phyloP scores from a whole-genome alignment of 441 rosid species.

The Populus hybrid region DNA sequence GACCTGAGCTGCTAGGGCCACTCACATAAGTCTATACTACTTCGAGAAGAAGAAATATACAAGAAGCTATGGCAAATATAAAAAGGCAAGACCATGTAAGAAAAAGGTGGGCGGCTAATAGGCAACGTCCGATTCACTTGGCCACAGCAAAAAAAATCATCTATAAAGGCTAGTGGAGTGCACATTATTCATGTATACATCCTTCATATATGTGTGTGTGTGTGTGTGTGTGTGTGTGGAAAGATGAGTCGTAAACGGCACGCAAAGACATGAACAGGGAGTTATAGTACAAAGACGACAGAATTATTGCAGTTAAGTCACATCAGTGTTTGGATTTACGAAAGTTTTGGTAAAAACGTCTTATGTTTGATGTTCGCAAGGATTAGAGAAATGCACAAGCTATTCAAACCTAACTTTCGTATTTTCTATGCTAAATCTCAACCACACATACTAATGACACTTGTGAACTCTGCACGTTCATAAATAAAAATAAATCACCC shows the following conservation, averaged over 20 bases:
- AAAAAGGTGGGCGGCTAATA: constrained; percentile 32
- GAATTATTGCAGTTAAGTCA: neutral
- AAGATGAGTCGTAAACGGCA: constrained; percentile 32
- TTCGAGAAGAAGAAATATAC: neutral
- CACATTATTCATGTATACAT: constrained; percentile 4
- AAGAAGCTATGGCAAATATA: neutral
- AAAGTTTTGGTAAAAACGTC: neutral
- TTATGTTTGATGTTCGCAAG: neutral
- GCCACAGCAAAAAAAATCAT: neutral
- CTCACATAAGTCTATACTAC: neutral
- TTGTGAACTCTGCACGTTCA: no score
- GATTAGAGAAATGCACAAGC: neutral
- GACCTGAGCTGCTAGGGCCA: neutral
- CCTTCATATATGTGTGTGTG: neutral
- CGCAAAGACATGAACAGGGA: constrained; percentile 10
- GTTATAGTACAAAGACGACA: neutral
- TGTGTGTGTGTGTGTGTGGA: no score
- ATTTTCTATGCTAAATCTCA: neutral
- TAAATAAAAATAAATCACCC: neutral
- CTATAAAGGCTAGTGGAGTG: neutral
- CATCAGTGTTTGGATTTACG: neutral
- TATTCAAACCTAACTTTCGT: neutral
- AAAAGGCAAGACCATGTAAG: neutral
- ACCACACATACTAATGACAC: neutral
- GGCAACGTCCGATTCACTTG: constrained; percentile 17